Evolutionary conservation across 176 grass and related monocot genomes (phyloP), one percentile per base, ranked within the genome.

Genomic region (Tillandsia leiboldiana): DNA sequence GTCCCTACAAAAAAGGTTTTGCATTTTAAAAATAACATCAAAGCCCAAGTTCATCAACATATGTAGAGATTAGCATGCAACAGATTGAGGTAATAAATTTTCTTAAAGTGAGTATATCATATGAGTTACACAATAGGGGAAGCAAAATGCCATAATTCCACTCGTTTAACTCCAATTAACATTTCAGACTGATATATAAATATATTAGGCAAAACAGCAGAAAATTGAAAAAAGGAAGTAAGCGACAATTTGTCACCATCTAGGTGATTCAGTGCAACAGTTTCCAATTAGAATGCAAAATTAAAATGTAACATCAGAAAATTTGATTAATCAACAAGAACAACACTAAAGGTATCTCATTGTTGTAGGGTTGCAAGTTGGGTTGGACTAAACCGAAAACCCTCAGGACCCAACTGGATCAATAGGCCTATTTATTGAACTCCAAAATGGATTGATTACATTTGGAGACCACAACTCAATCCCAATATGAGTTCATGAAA

Each of bases 1-100:
- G 72, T 92, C 87, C 93, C 93, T 92, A 51, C 72, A 51, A 80
- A 8, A 15, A 51, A 20, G 63, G 6, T 61, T 61, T 42, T 7
- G 33, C 7, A 61, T 23, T 18, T 61, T 15, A 61, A 10, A 7
- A 61, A 61, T 61, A 23, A 14, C 3, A 15, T 59, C 56, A 4
- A 22, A 61, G 22, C 15, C 13, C 12, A 18, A 61, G 56, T 61
- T 61, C 4, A n/a, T 20, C 56, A 61, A 23, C 17, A 61, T 61
- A 61, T 8, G 22, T 20, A 61, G 56, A 61, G 56, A 61, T 18
- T 23, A 61, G 17, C 56, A 61, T 59, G 56, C 22, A 22, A 61
- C 10, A 6, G 22, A 2, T 61, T 22, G 15, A 7, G 20, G n/a
- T 20, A 9, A 61, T 15, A 20, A 15, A 23, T 61, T 61, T 61